Percentiles rank a stretch among this genome's conserved stretches.
Evolutionary conservation across 345 rosid genomes (phyloP).

Genomic region (Arabis alpina): DNA sequence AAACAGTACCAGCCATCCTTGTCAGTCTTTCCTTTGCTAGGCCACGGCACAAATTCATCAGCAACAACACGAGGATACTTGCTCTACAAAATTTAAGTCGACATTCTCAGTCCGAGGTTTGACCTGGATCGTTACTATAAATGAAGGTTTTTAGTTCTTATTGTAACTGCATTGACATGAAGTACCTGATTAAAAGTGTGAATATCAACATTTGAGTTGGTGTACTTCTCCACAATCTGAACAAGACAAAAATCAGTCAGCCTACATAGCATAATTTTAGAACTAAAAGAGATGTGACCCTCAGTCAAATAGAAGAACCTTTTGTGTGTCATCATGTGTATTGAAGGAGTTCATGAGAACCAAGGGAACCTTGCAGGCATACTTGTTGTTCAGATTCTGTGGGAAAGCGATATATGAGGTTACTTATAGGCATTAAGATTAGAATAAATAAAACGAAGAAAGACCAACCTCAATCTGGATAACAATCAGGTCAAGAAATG

Average conservation of each 20-base stretch:
- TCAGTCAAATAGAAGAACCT: slow-evolving; percentile 52
- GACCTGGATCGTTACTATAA: no score
- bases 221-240: slow-evolving; percentile 88
- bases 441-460: slow-evolving; percentile 7
- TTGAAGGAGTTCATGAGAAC: slow-evolving; percentile 99
- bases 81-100: slow-evolving; percentile 60
- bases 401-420: slow-evolving; percentile 8
- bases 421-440: background rate
- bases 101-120: slow-evolving; percentile 16
- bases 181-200: slow-evolving; percentile 96
- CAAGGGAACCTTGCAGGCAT: slow-evolving; percentile 89
- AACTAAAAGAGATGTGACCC: background rate
- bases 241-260: slow-evolving; percentile 22
- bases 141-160: no score
- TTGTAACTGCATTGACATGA: background rate
- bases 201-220: slow-evolving; percentile 74
- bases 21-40: slow-evolving; percentile 85
- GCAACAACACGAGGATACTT: slow-evolving; percentile 90
- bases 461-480: slow-evolving; percentile 84
- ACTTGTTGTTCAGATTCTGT: slow-evolving; percentile 87
- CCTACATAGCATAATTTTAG: background rate
- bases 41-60: slow-evolving; percentile 81
- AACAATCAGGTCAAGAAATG: slow-evolving; percentile 96
- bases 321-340: slow-evolving; percentile 92
- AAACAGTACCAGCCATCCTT: slow-evolving; percentile 91